Evolutionary conservation across 441 rosid species (phyloP).

Genomic region (Brassica balearica): DNA sequence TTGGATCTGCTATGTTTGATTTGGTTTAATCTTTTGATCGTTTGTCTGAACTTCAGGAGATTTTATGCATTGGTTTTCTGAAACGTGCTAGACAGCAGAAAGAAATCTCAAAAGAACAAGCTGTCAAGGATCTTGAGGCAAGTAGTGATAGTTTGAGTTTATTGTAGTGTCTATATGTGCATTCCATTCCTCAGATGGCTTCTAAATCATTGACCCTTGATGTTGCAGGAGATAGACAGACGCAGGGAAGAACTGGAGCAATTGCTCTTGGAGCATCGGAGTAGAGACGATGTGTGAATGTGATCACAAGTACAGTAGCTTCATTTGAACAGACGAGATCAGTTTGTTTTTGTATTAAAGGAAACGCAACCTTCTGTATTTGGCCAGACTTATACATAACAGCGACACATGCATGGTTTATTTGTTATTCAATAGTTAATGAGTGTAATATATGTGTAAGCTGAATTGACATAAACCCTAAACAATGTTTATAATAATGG

Average conservation of each 20-base stretch:
- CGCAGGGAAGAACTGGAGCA: constrained; percentile 79
- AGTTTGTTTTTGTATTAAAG: constrained; percentile 25
- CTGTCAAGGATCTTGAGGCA: constrained; percentile 83
- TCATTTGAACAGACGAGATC: background rate
- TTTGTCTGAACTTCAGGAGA: constrained; percentile 49
- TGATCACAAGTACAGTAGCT: constrained; percentile 9
- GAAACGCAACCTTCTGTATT: constrained; percentile 40
- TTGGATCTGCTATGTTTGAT: background rate
- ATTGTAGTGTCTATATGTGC: background rate
- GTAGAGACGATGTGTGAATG: constrained; percentile 35
- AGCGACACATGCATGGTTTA: constrained; percentile 39
- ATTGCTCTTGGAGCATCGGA: constrained; percentile 47
- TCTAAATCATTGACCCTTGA: constrained; percentile 10
- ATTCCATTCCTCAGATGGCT: background rate
- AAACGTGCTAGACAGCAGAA: constrained; percentile 78
- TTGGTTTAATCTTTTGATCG: background rate
- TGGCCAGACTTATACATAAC: constrained; percentile 43
- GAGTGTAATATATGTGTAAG: constrained; percentile 6
- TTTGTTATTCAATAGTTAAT: constrained; percentile 6
- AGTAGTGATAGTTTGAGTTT: constrained; percentile 32
- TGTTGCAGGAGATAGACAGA: constrained; percentile 62
- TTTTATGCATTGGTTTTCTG: constrained; percentile 80
- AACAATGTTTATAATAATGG: constrained; percentile 14
- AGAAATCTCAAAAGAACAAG: constrained; percentile 78
- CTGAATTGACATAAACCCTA: constrained; percentile 32